A percentile compares a stretch with the other conserved stretches of the same genome.
phyloP scores from a whole-genome alignment of 257 asterid species.

The Lavandula angustifolia region DNA sequence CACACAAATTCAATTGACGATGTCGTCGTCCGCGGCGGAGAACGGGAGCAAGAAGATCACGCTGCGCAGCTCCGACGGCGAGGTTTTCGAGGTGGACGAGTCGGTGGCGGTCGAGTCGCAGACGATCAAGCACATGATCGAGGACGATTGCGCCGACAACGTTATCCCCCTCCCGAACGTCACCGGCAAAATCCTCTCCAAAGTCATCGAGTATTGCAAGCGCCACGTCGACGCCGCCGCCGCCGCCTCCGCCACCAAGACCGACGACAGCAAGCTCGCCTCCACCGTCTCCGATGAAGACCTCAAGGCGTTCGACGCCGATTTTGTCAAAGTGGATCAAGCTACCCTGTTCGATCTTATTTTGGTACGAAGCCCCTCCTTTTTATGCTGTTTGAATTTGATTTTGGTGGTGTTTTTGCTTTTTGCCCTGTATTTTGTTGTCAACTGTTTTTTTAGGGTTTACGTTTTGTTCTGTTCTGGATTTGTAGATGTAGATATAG shows the following conservation, averaged over 20 bases:
- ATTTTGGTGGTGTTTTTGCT: neutral
- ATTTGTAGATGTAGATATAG: no score
- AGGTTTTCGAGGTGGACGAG: slow-evolving; percentile 45
- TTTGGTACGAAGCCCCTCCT: slow-evolving; percentile 35
- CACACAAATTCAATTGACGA: neutral
- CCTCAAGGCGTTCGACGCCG: slow-evolving; percentile 47
- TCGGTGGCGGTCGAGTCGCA: slow-evolving; percentile 47
- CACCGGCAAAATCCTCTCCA: slow-evolving; percentile 50
- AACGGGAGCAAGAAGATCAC: no score
- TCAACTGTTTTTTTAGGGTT: slow-evolving; percentile 2
- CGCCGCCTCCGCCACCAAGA: slow-evolving; percentile 33
- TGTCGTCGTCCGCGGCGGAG: slow-evolving; percentile 1
- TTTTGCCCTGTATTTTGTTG: neutral
- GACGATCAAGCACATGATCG: slow-evolving; percentile 46
- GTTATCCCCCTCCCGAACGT: slow-evolving; percentile 46
- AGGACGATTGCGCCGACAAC: no score
- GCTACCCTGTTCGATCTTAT: slow-evolving; percentile 57
- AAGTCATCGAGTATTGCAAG: slow-evolving; percentile 61
- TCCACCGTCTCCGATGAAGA: slow-evolving; percentile 42
- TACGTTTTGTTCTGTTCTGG: no score
- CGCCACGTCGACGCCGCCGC: slow-evolving; percentile 46
- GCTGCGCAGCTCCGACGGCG: slow-evolving; percentile 48
- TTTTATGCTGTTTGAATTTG: neutral
- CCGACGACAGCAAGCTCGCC: slow-evolving; percentile 23
- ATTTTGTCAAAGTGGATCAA: slow-evolving; percentile 55